phyloP scores from a whole-genome alignment of 768 basidiomycete genomes.

The Amanita exitialis region DNA sequence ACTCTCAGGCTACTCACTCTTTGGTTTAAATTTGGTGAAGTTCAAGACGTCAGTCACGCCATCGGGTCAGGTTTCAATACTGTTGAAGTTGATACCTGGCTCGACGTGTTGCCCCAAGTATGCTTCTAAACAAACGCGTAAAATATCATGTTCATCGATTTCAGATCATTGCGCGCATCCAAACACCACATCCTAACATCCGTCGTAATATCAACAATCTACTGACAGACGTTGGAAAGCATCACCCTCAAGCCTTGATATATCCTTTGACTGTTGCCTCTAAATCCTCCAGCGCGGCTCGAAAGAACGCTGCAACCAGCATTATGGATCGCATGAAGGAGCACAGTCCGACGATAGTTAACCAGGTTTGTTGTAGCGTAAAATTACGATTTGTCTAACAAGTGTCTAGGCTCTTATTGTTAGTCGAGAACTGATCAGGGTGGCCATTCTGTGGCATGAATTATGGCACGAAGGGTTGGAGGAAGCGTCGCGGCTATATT shows the following conservation, averaged over 20 bases:
- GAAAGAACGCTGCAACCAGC: conserved; percentile 70
- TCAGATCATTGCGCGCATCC: conserved; percentile 96
- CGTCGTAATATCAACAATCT: conserved; percentile 83
- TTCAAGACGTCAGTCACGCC: conserved; percentile 82
- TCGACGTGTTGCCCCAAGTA: conserved; percentile 97
- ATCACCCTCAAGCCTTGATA: conserved; percentile 95
- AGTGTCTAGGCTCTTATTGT: conserved; percentile 66
- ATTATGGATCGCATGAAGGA: conserved; percentile 95
- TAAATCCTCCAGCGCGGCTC: conserved; percentile 79
- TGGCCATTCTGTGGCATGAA: conserved; percentile 98
- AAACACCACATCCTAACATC: conserved; percentile 84
- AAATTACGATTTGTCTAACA: conserved; percentile 1
- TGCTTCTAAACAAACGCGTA: background rate
- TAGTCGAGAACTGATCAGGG: conserved; percentile 90
- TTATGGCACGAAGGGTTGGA: conserved; percentile 98
- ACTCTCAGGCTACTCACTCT: conserved; percentile 86
- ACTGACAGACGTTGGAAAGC: conserved; percentile 86
- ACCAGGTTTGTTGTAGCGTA: conserved; percentile 46
- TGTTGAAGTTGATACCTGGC: conserved; percentile 95
- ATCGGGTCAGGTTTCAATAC: conserved; percentile 81
- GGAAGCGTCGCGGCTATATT: conserved; percentile 93
- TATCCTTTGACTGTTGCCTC: conserved; percentile 95
- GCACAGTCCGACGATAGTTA: conserved; percentile 79
- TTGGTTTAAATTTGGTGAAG: conserved; percentile 96
- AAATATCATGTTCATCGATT: background rate